A percentile compares a stretch with the other conserved stretches of the same genome.
phyloP scores from a whole-genome alignment of 768 basidiomycete genomes.

The Cystobasidium ongulense region DNA sequence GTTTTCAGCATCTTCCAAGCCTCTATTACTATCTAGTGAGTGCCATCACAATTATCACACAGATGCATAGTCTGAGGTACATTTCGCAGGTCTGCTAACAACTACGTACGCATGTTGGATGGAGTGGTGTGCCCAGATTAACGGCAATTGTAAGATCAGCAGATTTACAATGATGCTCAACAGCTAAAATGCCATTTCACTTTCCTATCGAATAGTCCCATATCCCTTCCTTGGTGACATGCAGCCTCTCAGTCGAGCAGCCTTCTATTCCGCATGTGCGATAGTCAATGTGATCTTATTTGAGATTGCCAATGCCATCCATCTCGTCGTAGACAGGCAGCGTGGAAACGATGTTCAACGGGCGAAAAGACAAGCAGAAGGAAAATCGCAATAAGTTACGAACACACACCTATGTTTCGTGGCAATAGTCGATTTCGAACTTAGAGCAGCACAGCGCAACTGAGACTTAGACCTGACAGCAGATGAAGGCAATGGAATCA shows the following conservation, averaged over 20 bases:
- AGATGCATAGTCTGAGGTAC: background rate
- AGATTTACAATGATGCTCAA: background rate
- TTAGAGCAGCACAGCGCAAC: background rate
- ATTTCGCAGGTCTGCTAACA: background rate
- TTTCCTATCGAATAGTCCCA: constrained; percentile 23
- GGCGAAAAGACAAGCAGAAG: constrained; percentile 14
- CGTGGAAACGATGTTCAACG: background rate
- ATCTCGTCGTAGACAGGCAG: constrained; percentile 13
- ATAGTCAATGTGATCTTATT: constrained; percentile 35
- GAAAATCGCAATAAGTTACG: background rate
- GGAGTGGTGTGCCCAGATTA: constrained; percentile 31
- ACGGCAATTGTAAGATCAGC: constrained; percentile 22
- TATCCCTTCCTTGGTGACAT: constrained; percentile 37
- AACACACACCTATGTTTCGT: background rate
- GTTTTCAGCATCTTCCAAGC: constrained; percentile 33
- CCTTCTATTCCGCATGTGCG: constrained; percentile 33
- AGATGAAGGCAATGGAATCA: too few species aligned
- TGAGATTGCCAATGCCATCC: constrained; percentile 27
- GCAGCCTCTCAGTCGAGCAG: constrained; percentile 3
- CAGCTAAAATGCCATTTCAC: background rate
- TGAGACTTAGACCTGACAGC: too few species aligned
- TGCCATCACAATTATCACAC: background rate
- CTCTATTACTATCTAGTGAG: constrained; percentile 24
- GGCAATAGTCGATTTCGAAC: background rate
- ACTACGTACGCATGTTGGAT: constrained; percentile 35